Conservation (phyloP, 2,329 filamentous ascomycete genomes). For the Albifimbria verrucaria region DNA sequence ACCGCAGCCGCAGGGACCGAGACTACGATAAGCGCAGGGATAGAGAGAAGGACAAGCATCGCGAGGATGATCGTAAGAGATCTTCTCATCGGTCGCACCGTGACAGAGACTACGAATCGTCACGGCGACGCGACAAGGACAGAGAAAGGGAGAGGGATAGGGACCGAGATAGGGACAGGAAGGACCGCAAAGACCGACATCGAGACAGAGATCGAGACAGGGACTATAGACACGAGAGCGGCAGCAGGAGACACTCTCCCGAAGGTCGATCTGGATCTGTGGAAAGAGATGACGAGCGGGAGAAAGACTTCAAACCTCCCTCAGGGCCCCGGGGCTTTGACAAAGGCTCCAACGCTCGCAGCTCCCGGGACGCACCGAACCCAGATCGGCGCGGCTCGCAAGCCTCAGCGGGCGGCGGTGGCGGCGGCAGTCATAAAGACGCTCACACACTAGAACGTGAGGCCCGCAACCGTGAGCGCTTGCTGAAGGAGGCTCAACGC, state of each 20-base stretch:
- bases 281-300: not conserved
- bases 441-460: conserved; percentile 70
- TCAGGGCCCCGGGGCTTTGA: conserved; percentile 36
- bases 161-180: conserved; percentile 31
- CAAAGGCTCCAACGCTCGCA: conserved; percentile 28
- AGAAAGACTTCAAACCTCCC: conserved; percentile 9
- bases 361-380: not conserved
- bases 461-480: conserved; percentile 60
- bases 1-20: conserved; percentile 59
- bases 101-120: conserved; percentile 36
- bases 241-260: conserved; percentile 28
- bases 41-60: conserved; percentile 43
- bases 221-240: conserved; percentile 23
- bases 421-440: conserved; percentile 36
- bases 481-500: conserved; percentile 66
- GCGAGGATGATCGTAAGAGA: conserved; percentile 40
- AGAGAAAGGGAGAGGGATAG: conserved; percentile 32
- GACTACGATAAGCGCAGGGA: conserved; percentile 39
- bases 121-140: conserved; percentile 33
- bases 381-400: conserved; percentile 33
- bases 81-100: conserved; percentile 39
- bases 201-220: conserved; percentile 35
- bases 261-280: conserved; percentile 10
- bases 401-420: conserved; percentile 19
- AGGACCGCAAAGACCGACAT: conserved; percentile 36